Base-by-base conservation (phyloP, 306 rosid genomes). In the Gillenia trifoliata region DNA sequence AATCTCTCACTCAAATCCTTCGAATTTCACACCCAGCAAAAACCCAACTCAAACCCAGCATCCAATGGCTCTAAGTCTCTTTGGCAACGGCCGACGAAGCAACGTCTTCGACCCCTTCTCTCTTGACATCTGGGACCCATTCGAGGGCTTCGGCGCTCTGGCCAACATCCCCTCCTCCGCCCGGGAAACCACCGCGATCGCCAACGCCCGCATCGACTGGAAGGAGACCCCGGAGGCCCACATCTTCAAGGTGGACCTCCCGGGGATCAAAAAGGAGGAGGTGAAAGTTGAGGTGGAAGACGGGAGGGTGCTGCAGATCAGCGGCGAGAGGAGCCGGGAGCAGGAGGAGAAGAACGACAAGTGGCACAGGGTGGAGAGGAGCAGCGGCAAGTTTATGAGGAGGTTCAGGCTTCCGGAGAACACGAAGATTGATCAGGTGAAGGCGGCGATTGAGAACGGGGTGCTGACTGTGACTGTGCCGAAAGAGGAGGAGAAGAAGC, bases 261-360 rank as follows among this genome's bases (percentile, higher is more conserved):
- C 84, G 0, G 87, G 84, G 11, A 75, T 83, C 36, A 83, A 63
- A 17, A 83, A 79, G 56, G 79, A 79, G 4, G 84, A 79, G 50
- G 79, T 79, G 61, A 77, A 80, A 25, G 82, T 83, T 11, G 87
- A 80, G 54, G 68, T 83, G 1, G 87, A 83, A 23, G 87, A 80
- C 2, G 82, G 77, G 0, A 64, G 25, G 26, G 82, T 80, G 6
- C 10, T 77, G 33, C 82, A 80, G 68, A 80, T 83, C 28, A 80
- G 84, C 19, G 84, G 84, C 0, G 82, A 77, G 77, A 80, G 82
- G 66, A 69, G 47, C 49, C 49, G 13, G 28, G 84, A 83, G 40
- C 30, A 80, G 17, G 84, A 80, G 10, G 84, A 80, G 43, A 76
- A 72, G 74, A 64, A 73, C 1, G 84, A 83, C 16, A 83, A 55